Evolutionary conservation across 1,284 basidiomycete species (phyloP).

Genomic region (Ustilago loliicola): DNA sequence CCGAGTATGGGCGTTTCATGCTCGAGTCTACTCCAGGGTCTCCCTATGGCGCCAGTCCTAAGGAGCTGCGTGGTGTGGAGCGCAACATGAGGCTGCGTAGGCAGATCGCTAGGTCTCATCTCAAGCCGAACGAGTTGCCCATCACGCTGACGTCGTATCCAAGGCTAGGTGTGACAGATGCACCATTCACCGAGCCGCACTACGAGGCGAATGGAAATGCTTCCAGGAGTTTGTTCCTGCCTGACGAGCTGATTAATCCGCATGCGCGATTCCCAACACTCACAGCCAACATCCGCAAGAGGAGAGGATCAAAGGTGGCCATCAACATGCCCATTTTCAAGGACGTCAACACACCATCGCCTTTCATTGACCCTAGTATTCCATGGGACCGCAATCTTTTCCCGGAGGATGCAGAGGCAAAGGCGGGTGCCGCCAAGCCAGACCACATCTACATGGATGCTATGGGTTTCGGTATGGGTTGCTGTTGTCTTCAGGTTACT

Average conservation of each 20-base stretch:
- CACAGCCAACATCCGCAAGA: slow-evolving; percentile 91
- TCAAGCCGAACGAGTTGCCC: slow-evolving; percentile 88
- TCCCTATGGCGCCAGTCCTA: slow-evolving; percentile 88
- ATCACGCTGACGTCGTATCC: slow-evolving; percentile 97
- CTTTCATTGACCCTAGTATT: slow-evolving; percentile 90
- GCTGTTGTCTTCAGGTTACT: slow-evolving; percentile 96
- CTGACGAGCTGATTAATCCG: slow-evolving; percentile 95
- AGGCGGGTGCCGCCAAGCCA: slow-evolving; percentile 82
- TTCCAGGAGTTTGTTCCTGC: slow-evolving; percentile 91
- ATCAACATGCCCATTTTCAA: slow-evolving; percentile 95
- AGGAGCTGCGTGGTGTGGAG: slow-evolving; percentile 90
- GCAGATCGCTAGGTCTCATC: slow-evolving; percentile 83
- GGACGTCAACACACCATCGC: slow-evolving; percentile 86
- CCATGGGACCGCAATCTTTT: slow-evolving; percentile 85
- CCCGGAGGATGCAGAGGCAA: slow-evolving; percentile 87
- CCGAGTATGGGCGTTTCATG: slow-evolving; percentile 99
- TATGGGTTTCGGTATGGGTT: slow-evolving; percentile 99
- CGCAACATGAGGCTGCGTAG: slow-evolving; percentile 90
- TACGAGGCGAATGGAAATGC: slow-evolving; percentile 82
- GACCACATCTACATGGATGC: slow-evolving; percentile 99
- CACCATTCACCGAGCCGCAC: slow-evolving; percentile 88
- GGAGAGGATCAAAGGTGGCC: slow-evolving; percentile 91
- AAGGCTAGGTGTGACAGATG: slow-evolving; percentile 84
- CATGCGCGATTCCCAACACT: slow-evolving; percentile 98
- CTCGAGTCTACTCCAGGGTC: slow-evolving; percentile 95